Evolutionary conservation across 2,329 filamentous ascomycete species (phyloP).

Genomic region (Microdochium nivale): DNA sequence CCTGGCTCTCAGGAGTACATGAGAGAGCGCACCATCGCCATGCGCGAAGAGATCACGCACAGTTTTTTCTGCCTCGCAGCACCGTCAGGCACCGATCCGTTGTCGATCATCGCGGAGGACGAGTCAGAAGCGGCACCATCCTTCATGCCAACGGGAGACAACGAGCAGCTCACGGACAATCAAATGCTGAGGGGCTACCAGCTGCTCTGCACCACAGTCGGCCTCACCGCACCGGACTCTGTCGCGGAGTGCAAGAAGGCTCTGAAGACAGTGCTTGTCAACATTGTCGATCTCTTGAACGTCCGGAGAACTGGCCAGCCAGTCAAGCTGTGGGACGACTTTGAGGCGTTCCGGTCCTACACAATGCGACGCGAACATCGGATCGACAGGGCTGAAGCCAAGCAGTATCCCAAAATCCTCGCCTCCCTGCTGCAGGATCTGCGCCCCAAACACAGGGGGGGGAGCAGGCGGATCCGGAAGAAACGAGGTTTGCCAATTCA

Average conservation of each 20-base stretch:
- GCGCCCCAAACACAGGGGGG: no score
- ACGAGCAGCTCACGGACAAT: background rate
- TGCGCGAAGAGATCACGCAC: constrained; percentile 11
- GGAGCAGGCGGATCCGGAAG: no score
- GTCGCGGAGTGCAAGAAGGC: background rate
- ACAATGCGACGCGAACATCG: background rate
- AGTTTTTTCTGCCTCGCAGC: background rate
- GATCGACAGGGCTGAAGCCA: background rate
- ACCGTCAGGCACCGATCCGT: background rate
- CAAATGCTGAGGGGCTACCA: background rate
- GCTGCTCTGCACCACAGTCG: background rate
- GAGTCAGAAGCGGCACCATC: no score
- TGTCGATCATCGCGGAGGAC: no score
- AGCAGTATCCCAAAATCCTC: background rate
- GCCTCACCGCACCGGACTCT: background rate
- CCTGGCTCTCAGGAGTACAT: constrained; percentile 17
- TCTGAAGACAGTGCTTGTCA: background rate
- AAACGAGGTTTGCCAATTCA: no score
- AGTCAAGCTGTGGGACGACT: background rate
- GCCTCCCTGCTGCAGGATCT: background rate
- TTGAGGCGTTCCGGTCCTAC: background rate
- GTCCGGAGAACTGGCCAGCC: background rate
- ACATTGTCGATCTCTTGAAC: background rate
- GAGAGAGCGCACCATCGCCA: constrained; percentile 20
- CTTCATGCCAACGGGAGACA: background rate